These are phyloP conservation scores for Rhizophora apiculata DNA, from an alignment of 345 rosid genomes.

Conservation along the genomic window DNA sequence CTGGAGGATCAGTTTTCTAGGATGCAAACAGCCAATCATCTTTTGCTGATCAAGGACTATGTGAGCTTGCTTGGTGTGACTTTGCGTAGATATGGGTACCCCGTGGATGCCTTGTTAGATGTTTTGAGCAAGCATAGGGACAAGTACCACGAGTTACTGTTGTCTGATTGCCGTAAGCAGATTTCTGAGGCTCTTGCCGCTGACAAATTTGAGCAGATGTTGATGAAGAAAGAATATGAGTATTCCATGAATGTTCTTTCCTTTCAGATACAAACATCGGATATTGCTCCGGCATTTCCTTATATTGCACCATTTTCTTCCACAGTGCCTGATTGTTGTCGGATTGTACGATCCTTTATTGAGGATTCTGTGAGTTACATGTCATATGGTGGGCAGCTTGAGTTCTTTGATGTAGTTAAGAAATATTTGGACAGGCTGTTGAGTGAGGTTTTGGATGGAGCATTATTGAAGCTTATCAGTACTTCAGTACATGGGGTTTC, in stretches of 20 bases:
- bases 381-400: slow-evolving; percentile 95
- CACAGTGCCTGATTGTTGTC: slow-evolving; percentile 89
- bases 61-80: slow-evolving; percentile 96
- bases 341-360: slow-evolving; percentile 88
- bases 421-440: slow-evolving; percentile 90
- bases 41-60: slow-evolving; percentile 87
- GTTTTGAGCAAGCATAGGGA: slow-evolving; percentile 92
- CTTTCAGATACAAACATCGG: slow-evolving; percentile 88
- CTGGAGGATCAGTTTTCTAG: slow-evolving; percentile 98
- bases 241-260: slow-evolving; percentile 98
- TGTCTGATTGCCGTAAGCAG: slow-evolving; percentile 96
- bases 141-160: slow-evolving; percentile 80
- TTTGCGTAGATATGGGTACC: slow-evolving; percentile 77
- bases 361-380: slow-evolving; percentile 96
- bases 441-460: slow-evolving; percentile 80
- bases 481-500: slow-evolving; percentile 82
- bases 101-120: slow-evolving; percentile 83
- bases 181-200: slow-evolving; percentile 87
- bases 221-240: slow-evolving; percentile 97
- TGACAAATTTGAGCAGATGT: slow-evolving; percentile 94
- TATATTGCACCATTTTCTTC: slow-evolving; percentile 91
- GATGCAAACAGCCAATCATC: slow-evolving; percentile 97
- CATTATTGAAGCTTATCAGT: slow-evolving; percentile 70
- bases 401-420: slow-evolving; percentile 84
- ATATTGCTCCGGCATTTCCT: slow-evolving; percentile 86